Conservation (phyloP, 768 basidiomycete genomes). For the Lanmaoa pseudosensibilis region DNA sequence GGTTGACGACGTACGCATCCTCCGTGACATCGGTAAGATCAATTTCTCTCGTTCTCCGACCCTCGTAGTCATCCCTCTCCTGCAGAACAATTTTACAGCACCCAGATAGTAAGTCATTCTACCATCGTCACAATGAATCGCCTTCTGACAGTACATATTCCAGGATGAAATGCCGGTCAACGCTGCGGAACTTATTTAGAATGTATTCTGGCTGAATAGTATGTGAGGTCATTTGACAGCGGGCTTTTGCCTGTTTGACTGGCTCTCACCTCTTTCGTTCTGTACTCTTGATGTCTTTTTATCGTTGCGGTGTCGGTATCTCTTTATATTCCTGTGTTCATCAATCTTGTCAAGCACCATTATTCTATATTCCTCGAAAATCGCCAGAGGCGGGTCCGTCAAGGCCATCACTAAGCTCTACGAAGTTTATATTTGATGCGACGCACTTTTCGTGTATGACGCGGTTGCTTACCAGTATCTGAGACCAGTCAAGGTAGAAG, state of each 20-base stretch:
- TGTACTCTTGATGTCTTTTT: constrained; percentile 20
- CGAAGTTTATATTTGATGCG: background rate
- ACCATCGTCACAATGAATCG: background rate
- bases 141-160: constrained; percentile 24
- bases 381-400: background rate
- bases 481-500: too few species aligned
- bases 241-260: constrained; percentile 1
- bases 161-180: constrained; percentile 99
- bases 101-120: constrained; percentile 69
- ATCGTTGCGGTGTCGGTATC: constrained; percentile 9
- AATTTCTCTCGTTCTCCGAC: background rate
- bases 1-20: constrained; percentile 92
- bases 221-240: constrained; percentile 4
- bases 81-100: constrained; percentile 93
- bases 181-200: constrained; percentile 92
- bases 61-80: constrained; percentile 11
- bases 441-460: background rate
- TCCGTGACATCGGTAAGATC: constrained; percentile 89
- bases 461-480: too few species aligned
- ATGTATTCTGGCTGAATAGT: background rate
- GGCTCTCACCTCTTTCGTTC: constrained; percentile 8
- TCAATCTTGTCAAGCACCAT: constrained; percentile 1
- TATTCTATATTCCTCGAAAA: background rate
- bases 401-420: background rate
- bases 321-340: constrained; percentile 7